A percentile compares a stretch with the other conserved stretches of the same genome.
These are phyloP conservation scores for Turnera subulata DNA, from an alignment of 345 rosid genomes.

Conservation along the genomic window DNA sequence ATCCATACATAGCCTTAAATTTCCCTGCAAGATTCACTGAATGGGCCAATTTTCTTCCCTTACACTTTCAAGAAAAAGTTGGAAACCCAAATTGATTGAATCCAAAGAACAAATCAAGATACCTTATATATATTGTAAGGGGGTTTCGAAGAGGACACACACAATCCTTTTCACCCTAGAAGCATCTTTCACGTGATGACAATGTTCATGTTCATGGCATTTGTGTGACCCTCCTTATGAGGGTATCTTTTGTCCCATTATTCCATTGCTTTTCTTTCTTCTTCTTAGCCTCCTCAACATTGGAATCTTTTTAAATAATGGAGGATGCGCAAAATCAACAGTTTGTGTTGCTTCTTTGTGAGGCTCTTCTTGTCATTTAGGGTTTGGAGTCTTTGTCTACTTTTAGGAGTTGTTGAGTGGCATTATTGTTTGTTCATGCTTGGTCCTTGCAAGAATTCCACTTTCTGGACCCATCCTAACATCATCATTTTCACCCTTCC, in stretches of 20 bases:
- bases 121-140: conserved; percentile 4
- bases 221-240: conserved; percentile 11
- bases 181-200: conserved; percentile 47
- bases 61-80: conserved; percentile 30
- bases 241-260: conserved; percentile 24
- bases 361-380: conserved; percentile 18
- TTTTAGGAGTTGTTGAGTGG: conserved; percentile 29
- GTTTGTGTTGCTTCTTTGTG: background rate
- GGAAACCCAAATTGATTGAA: conserved; percentile 26
- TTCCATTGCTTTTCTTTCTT: background rate
- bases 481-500: conserved; percentile 10
- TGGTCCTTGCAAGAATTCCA: conserved; percentile 25
- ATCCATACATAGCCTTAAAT: background rate
- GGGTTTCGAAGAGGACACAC: conserved; percentile 9
- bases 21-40: conserved; percentile 27
- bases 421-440: conserved; percentile 37
- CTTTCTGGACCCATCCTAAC: conserved; percentile 19
- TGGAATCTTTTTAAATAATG: conserved; percentile 31
- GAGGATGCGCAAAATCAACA: conserved; percentile 3
- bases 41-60: conserved; percentile 6
- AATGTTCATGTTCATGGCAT: conserved; percentile 26
- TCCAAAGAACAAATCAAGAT: conserved; percentile 23
- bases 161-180: conserved; percentile 20
- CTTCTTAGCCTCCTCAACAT: background rate
- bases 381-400: conserved; percentile 28